These are phyloP conservation scores for Acanthamoeba triangularis DNA, from an alignment of 208 protist genomes.

Conservation along the genomic window DNA sequence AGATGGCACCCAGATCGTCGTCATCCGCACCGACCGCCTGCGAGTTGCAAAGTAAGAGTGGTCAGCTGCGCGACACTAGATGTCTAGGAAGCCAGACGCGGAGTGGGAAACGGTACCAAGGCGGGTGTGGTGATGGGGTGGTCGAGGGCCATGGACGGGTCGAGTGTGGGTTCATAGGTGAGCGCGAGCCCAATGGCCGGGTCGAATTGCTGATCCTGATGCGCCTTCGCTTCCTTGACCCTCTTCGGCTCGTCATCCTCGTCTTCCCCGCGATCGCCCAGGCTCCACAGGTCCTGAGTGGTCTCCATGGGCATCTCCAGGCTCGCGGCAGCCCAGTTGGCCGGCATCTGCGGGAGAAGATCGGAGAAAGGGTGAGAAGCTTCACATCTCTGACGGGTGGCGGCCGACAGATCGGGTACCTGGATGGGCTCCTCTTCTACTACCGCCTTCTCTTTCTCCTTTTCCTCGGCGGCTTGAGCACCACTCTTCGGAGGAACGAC, in stretches of 20 bases:
- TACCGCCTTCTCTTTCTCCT: neutral
- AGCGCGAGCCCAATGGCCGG: neutral
- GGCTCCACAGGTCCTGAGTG: conserved; percentile 49
- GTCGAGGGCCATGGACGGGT: neutral
- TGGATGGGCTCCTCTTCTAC: neutral
- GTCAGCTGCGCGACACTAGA: too few species aligned
- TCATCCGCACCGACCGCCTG: neutral
- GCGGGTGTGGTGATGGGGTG: neutral
- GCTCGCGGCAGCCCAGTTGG: conserved; percentile 1
- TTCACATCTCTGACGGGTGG: too few species aligned
- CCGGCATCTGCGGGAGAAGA: neutral
- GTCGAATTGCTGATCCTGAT: neutral
- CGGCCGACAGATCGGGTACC: neutral
- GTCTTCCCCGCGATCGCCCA: neutral
- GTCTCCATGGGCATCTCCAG: conserved; percentile 56
- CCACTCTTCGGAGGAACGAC: too few species aligned
- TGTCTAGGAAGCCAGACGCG: too few species aligned
- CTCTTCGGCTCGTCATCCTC: neutral
- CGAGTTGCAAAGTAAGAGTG: neutral
- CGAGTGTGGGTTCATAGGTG: conserved; percentile 19
- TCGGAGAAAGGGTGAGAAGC: neutral
- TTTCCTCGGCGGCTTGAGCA: neutral
- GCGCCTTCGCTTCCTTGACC: neutral
- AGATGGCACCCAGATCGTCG: conserved; percentile 15
- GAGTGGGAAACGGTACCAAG: too few species aligned